Evolutionary conservation across 208 protist genomes (phyloP).

Genomic region (Entamoeba invadens): DNA sequence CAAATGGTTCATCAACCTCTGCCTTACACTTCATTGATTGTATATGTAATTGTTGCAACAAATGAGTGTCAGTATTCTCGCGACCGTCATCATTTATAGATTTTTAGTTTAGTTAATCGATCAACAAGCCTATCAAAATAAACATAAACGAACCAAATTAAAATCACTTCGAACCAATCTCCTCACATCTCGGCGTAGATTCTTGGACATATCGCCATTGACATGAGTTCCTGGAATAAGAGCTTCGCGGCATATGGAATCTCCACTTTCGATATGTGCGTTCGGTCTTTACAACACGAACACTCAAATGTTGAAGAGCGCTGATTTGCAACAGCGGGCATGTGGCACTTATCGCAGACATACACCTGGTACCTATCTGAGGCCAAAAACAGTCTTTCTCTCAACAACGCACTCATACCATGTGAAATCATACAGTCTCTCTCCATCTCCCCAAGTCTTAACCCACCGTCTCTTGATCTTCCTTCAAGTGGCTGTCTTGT

Average conservation of each 20-base stretch:
- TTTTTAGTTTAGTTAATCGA: no score
- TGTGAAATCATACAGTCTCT: constrained; percentile 93
- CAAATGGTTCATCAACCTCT: background rate
- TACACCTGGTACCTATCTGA: constrained; percentile 81
- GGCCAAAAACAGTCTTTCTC: constrained; percentile 84
- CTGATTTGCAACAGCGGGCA: constrained; percentile 67
- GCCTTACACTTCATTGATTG: background rate
- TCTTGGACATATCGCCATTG: constrained; percentile 73
- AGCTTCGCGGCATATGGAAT: constrained; percentile 87
- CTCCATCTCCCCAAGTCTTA: constrained; percentile 99
- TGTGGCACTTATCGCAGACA: constrained; percentile 65
- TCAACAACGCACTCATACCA: constrained; percentile 72
- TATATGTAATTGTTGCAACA: no score
- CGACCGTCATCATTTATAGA: no score
- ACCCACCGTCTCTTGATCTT: constrained; percentile 80
- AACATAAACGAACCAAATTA: background rate
- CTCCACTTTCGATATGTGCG: constrained; percentile 37
- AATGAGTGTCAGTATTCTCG: no score
- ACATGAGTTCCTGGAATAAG: constrained; percentile 83
- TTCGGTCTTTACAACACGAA: background rate
- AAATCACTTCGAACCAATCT: background rate
- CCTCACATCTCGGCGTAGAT: constrained; percentile 31
- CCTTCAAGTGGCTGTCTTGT: constrained; percentile 97
- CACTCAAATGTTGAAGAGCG: background rate
- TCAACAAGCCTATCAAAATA: no score